phyloP scores from a whole-genome alignment of 2,329 filamentous ascomycete species.

The Ascocoryne sarcoides region DNA sequence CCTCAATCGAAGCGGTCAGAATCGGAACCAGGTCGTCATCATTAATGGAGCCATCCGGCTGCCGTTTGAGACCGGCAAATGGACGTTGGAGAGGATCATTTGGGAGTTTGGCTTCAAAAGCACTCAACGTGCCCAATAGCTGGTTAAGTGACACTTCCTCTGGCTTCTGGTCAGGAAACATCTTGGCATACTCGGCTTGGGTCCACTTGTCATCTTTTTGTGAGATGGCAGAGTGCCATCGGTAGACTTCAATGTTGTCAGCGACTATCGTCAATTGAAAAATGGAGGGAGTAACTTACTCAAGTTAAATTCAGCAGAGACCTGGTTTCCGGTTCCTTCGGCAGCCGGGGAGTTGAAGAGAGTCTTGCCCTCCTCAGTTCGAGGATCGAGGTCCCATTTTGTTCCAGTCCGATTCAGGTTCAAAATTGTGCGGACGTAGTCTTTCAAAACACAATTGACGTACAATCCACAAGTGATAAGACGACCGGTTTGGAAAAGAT shows the following conservation, averaged over 20 bases:
- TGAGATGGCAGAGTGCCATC: conserved; percentile 76
- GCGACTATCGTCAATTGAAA: neutral
- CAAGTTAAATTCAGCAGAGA: conserved; percentile 83
- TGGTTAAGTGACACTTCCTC: conserved; percentile 47
- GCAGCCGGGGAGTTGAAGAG: conserved; percentile 46
- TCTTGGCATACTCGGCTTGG: conserved; percentile 53
- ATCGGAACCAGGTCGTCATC: conserved; percentile 72
- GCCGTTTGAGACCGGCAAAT: conserved; percentile 59
- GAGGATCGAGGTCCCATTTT: conserved; percentile 63
- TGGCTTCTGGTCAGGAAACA: conserved; percentile 47
- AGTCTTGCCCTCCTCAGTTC: conserved; percentile 52
- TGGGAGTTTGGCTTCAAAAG: conserved; percentile 52
- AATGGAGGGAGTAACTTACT: conserved; percentile 25
- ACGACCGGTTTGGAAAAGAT: conserved; percentile 70
- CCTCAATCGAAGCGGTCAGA: conserved; percentile 60
- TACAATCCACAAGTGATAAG: conserved; percentile 68
- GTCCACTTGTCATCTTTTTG: conserved; percentile 75
- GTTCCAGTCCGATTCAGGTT: conserved; percentile 24
- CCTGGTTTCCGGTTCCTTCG: conserved; percentile 69
- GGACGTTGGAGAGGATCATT: conserved; percentile 59
- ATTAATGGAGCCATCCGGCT: conserved; percentile 57
- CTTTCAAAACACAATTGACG: conserved; percentile 68
- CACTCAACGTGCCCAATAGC: conserved; percentile 52
- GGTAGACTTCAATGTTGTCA: conserved; percentile 44
- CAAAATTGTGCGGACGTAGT: conserved; percentile 64